Evolutionary conservation across 176 grass and related monocot species (phyloP).

Genomic region (bread wheat (Triticum aestivum)): DNA sequence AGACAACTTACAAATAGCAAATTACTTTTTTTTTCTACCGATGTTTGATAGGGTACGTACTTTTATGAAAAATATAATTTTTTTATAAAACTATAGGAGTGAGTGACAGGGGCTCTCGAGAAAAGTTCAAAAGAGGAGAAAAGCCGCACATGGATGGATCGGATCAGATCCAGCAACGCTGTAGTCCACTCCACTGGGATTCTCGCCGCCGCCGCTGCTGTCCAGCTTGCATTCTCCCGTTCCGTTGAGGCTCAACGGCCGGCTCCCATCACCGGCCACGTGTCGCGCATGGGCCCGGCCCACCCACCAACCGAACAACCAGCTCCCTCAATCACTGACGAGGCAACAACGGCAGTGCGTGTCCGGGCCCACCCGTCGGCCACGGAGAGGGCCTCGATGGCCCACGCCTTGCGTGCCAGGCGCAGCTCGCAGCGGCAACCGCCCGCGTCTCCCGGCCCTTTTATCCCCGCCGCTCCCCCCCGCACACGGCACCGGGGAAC

Average conservation of each 20-base stretch:
- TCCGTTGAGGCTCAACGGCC: neutral
- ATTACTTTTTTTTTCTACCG: too few relatives aligned
- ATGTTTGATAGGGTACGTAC: too few relatives aligned
- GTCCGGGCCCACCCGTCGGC: neutral
- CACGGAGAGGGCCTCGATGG: neutral
- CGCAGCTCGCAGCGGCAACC: neutral
- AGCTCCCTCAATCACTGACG: neutral
- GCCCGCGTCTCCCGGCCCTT: slow-evolving; percentile 16
- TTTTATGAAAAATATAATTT: too few relatives aligned
- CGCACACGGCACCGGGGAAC: neutral
- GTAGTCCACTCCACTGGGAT: slow-evolving; percentile 39
- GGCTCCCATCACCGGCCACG: neutral
- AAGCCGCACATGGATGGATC: neutral
- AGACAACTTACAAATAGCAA: too few relatives aligned
- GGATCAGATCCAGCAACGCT: neutral
- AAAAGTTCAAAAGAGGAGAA: neutral
- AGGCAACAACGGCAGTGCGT: neutral
- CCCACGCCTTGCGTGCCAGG: neutral
- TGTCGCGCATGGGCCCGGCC: neutral
- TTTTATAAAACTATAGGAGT: too few relatives aligned
- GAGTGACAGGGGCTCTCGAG: too few relatives aligned
- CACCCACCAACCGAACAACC: slow-evolving; percentile 15
- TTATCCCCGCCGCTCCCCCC: slow-evolving; percentile 26
- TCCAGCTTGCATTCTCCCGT: slow-evolving; percentile 34
- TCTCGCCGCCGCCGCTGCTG: neutral